phyloP scores from a whole-genome alignment of 2,329 filamentous ascomycete species.

The Chaetothyriales sp. region DNA sequence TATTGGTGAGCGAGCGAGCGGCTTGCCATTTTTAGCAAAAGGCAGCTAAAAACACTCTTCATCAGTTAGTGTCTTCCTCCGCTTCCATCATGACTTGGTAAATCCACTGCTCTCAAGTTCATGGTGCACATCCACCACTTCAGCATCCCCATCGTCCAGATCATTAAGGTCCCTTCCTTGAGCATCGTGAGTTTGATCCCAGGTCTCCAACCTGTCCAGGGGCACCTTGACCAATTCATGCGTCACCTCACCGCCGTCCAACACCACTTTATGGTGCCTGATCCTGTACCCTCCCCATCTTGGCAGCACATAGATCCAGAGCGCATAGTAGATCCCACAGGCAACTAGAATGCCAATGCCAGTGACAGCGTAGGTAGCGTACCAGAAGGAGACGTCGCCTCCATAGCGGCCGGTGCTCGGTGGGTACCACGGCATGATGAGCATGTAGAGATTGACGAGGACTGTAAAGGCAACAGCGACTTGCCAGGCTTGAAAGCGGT shows the following conservation, averaged over 20 bases:
- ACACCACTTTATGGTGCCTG: constrained; percentile 40
- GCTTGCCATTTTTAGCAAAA: background rate
- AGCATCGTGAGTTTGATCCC: constrained; percentile 47
- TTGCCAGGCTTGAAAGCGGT: constrained; percentile 45
- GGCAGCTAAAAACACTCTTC: background rate
- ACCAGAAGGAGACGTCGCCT: constrained; percentile 61
- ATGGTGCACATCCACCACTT: background rate
- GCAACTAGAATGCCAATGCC: constrained; percentile 47
- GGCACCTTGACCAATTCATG: constrained; percentile 45
- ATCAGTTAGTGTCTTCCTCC: background rate
- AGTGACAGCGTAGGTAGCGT: constrained; percentile 53
- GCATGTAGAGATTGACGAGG: constrained; percentile 45
- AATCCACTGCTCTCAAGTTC: background rate
- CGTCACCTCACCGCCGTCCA: constrained; percentile 37
- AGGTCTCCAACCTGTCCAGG: constrained; percentile 35
- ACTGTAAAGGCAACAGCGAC: constrained; percentile 46
- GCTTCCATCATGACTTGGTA: background rate
- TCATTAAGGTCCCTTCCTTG: constrained; percentile 15
- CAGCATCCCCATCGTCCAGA: background rate
- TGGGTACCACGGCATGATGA: constrained; percentile 61
- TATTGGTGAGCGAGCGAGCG: too few relatives aligned
- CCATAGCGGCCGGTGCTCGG: constrained; percentile 45
- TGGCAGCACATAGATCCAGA: constrained; percentile 47
- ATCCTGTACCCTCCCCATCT: constrained; percentile 40
- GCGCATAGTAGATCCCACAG: constrained; percentile 45